Evolutionary conservation across 1,284 basidiomycete species (phyloP).

Genomic region (Tylopilus orsonianus): DNA sequence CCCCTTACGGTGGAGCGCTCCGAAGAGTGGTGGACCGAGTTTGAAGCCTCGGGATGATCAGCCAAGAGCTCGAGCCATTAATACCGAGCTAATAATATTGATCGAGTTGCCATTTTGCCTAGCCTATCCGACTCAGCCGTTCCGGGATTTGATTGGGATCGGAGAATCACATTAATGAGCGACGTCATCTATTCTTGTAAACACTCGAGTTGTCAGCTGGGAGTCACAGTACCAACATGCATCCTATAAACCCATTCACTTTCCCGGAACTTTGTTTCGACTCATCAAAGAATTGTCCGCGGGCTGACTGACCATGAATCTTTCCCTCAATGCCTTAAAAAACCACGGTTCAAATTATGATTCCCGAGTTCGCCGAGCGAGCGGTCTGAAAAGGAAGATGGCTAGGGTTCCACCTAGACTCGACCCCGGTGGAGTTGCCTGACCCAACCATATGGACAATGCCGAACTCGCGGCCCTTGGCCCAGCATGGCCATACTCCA

Average conservation of each 20-base stretch:
- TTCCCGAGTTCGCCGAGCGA: slow-evolving; percentile 3
- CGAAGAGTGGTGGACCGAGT: too few species aligned
- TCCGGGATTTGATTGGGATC: neutral
- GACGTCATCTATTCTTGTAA: slow-evolving; percentile 9
- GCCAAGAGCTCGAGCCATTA: too few species aligned
- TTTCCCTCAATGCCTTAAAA: slow-evolving; percentile 8
- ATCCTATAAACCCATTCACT: neutral
- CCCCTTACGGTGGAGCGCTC: too few species aligned
- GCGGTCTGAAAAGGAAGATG: neutral
- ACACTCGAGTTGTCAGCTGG: slow-evolving; percentile 2
- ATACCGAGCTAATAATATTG: too few species aligned
- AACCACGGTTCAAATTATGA: neutral
- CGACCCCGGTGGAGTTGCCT: slow-evolving; percentile 10
- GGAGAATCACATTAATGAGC: neutral
- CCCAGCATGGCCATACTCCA: slow-evolving; percentile 41
- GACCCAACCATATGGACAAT: slow-evolving; percentile 10
- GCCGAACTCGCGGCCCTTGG: slow-evolving; percentile 36
- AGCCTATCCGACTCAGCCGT: neutral
- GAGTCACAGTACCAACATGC: neutral
- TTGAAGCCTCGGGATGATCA: too few species aligned
- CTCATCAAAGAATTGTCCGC: neutral
- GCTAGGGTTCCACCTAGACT: neutral
- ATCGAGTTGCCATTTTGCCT: neutral
- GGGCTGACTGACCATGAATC: slow-evolving; percentile 7
- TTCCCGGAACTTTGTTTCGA: neutral